phyloP scores from a whole-genome alignment of 1,139 yeast genomes.

The Suhomyces bokatorum region DNA sequence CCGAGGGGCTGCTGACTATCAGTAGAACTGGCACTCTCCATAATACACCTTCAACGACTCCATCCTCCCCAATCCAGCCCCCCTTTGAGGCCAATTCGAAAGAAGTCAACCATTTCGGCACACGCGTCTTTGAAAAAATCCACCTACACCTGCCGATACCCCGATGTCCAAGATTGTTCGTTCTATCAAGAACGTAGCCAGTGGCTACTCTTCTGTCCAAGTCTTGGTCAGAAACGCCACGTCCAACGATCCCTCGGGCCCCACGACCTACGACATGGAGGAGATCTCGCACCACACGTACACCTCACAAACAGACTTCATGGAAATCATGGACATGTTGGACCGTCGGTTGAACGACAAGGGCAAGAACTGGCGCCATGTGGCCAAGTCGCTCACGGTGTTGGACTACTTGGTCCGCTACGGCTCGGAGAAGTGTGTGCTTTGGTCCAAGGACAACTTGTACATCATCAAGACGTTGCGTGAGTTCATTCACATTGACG shows the following conservation, averaged over 20 bases:
- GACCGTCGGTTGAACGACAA: slow-evolving; percentile 93
- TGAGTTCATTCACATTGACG: slow-evolving; percentile 87
- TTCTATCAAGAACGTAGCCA: slow-evolving; percentile 88
- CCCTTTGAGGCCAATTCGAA: slow-evolving; percentile 1
- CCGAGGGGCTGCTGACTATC: slow-evolving; percentile 5
- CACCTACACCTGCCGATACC: background rate
- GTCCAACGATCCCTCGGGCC: slow-evolving; percentile 85
- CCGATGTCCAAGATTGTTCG: slow-evolving; percentile 81
- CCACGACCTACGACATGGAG: slow-evolving; percentile 79
- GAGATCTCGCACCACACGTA: slow-evolving; percentile 78
- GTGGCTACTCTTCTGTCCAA: slow-evolving; percentile 87
- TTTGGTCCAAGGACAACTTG: slow-evolving; percentile 91
- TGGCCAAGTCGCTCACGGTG: slow-evolving; percentile 85
- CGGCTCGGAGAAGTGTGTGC: slow-evolving; percentile 89
- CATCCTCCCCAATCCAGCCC: background rate
- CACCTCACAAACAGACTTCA: slow-evolving; percentile 69
- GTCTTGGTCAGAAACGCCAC: slow-evolving; percentile 91
- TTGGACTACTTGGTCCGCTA: slow-evolving; percentile 83
- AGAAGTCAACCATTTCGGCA: background rate
- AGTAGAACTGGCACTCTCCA: background rate
- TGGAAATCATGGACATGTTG: slow-evolving; percentile 93
- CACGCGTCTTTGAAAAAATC: background rate
- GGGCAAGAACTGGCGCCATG: slow-evolving; percentile 98
- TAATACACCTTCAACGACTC: background rate
- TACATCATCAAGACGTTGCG: slow-evolving; percentile 88